phyloP scores from a whole-genome alignment of 2,329 filamentous ascomycete species.

The Lachnellula cervina region DNA sequence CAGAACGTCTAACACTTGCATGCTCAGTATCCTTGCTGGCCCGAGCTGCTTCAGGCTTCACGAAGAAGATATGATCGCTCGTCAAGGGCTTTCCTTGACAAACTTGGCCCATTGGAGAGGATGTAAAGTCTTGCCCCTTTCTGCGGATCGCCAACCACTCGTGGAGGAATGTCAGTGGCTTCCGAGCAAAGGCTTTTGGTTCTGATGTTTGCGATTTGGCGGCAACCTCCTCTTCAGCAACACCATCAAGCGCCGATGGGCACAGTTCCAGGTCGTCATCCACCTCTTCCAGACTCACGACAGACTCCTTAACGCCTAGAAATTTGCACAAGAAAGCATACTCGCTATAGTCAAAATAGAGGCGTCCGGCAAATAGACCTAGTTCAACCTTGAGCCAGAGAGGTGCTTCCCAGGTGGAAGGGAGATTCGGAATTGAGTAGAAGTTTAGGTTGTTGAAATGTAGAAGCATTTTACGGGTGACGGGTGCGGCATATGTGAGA shows the following conservation, averaged over 20 bases:
- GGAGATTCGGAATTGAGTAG: conserved; percentile 46
- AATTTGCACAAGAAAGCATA: conserved; percentile 33
- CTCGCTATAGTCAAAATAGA: conserved; percentile 54
- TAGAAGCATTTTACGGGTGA: conserved; percentile 52
- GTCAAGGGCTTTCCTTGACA: conserved; percentile 39
- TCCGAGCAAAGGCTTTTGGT: conserved; percentile 25
- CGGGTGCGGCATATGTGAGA: conserved; percentile 54
- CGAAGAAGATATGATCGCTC: conserved; percentile 49
- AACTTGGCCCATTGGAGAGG: conserved; percentile 51
- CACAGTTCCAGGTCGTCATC: not conserved
- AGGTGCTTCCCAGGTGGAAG: conserved; percentile 39
- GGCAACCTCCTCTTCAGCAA: not conserved
- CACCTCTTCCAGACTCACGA: conserved; percentile 3
- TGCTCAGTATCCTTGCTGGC: not conserved
- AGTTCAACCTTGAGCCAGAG: conserved; percentile 53
- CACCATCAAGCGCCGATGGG: not conserved
- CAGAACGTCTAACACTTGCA: not conserved
- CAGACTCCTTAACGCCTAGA: conserved; percentile 7
- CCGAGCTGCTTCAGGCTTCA: not conserved
- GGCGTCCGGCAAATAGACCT: conserved; percentile 54
- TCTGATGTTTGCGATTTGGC: not conserved
- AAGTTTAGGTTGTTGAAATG: conserved; percentile 51
- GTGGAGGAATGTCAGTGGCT: conserved; percentile 44
- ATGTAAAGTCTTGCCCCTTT: conserved; percentile 51
- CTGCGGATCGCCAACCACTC: conserved; percentile 53